Base-by-base conservation (phyloP, 2,329 filamentous ascomycete species). In the Daldinia sp. region DNA sequence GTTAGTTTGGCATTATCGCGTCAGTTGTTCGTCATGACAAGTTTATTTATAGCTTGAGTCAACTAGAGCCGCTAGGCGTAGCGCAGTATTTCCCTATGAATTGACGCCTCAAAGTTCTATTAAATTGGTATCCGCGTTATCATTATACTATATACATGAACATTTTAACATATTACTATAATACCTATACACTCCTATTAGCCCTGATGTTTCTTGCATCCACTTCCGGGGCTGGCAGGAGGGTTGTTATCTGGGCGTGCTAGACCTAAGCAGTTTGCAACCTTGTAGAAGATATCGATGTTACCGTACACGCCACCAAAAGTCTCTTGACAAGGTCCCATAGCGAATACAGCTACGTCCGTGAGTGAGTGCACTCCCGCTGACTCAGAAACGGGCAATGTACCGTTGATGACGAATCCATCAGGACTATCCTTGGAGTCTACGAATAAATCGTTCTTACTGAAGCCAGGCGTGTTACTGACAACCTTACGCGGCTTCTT, bases 311-410 rank as follows among this genome's bases (percentile, higher is more conserved):
- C 87, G 62, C 92, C 91, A 4, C 89, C 88, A 77, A 96, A 96
- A 13, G 86, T 81, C 74, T 93, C 90, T 79, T 93, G 90, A 81
- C 93, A 95, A 5, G 93, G 93, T 0, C 93, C 93, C 82, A 87
- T 86, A 1, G 92, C 91, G 74, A 92, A 95, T 20, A 96, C 90
- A 1, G 92, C 89, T 35, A 94, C 92, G 74, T 94, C 92, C 0
- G 92, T 94, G 69, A 94, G 82, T 26, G 89, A 92, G 82, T 94
- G 92, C 18, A 93, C 92, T 56, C 92, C 93, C 81, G 91, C 87
- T 44, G 84, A 78, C 74, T 91, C 87, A 61, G 79, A 80, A 1
- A 88, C 85, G 0, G 90, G 87, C 18, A 96, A 80, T 0, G 92
- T 94, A 56, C 93, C 93, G 75, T 95, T 94, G 72, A 93, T 82